Evolutionary conservation across 345 rosid genomes (phyloP), one percentile per base, ranked within the genome.

Genomic region (Acer yangbiense): DNA sequence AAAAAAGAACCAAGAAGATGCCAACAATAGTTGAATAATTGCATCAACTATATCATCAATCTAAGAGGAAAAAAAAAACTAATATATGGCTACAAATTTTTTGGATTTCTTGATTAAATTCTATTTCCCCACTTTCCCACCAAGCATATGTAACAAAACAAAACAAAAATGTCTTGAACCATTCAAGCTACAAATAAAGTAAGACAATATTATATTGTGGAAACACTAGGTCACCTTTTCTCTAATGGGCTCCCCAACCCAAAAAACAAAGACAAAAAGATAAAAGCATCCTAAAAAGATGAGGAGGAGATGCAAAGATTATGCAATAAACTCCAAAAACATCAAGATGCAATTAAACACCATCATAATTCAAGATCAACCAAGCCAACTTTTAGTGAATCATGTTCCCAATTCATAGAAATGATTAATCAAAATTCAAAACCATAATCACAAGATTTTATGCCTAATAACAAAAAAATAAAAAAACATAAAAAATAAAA

Each of bases 241-340:
- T 57, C 71, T 60, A 64, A 39, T 65, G 68, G 86, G 82, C 84
- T 79, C 86, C 80, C 50, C 78, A 32, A 14, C 76, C 77, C 70
- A 64, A 69, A 80, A 77, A 76, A 76, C 77, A 82, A 75, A 75
- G 11, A 65, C 54, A 25, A 80, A 78, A 77, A 76, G 74, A 81
- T 78, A 80, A 80, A 76, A 62, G 75, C 79, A 73, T 63, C 76
- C 65, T 73, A 63, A 77, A 44, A 81, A 81, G 70, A 72, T 52
- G 50, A 79, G 52, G 39, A 75, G 39, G 5, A 54, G 32, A 29
- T 67, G 21, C 46, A 17, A 11, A 68, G 73, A 72, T 72, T 58
- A 12, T 39, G 35, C 11, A 23, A 55, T 50, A 41, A 43, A 46
- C 60, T 46, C 50, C 61, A 25, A 39, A 54, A 62, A 23, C 48